These are phyloP conservation scores for Phytophthora hibernalis DNA, from an alignment of 352 stramenopile species.

Conservation along the genomic window DNA sequence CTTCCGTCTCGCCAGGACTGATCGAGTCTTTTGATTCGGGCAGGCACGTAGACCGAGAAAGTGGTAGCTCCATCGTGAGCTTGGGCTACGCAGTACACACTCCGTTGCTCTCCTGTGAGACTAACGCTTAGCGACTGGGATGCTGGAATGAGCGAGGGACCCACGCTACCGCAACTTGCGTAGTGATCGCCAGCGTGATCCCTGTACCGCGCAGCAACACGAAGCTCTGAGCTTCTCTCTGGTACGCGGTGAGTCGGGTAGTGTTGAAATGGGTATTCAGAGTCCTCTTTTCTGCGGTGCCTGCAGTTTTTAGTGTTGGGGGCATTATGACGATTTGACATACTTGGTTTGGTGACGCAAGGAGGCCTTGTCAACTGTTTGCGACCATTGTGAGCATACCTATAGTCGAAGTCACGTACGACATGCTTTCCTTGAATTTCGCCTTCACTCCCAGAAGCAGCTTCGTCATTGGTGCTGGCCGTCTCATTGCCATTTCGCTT, in stretches of 20 bases:
- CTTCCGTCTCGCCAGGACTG: background rate
- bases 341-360: too few relatives aligned
- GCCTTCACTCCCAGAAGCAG: too few relatives aligned
- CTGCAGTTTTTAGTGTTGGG: too few relatives aligned
- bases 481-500: background rate
- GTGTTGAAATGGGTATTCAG: background rate
- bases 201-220: background rate
- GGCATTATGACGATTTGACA: too few relatives aligned
- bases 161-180: background rate
- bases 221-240: background rate
- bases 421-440: too few relatives aligned
- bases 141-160: background rate
- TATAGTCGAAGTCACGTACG: too few relatives aligned
- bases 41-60: background rate
- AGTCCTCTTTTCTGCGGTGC: too few relatives aligned
- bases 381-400: too few relatives aligned
- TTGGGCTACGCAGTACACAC: conserved; percentile 3
- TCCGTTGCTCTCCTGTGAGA: background rate
- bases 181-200: background rate
- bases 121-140: background rate
- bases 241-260: background rate
- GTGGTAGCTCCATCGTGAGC: background rate
- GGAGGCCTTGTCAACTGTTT: too few relatives aligned
- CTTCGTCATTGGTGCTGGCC: background rate
- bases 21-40: background rate